phyloP scores from a whole-genome alignment of 257 asterid genomes.

The Solanum corneliomulleri region DNA sequence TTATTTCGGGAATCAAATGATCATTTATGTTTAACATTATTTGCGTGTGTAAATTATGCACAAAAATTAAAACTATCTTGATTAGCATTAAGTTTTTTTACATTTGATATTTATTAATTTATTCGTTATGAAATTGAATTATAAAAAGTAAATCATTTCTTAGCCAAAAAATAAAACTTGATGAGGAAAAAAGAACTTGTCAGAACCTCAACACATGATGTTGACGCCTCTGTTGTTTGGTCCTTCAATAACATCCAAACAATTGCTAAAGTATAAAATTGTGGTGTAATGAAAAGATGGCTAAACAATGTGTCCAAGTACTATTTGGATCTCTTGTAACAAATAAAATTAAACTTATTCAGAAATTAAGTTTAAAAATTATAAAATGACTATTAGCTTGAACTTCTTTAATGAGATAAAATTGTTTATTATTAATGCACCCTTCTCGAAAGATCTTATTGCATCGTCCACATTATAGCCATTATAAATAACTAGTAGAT shows the following conservation, averaged over 20 bases:
- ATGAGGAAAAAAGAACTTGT: not conserved
- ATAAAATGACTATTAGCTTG: not conserved
- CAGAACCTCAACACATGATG: too few relatives aligned
- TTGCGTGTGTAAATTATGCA: not conserved
- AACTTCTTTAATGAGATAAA: not conserved
- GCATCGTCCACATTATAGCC: not conserved
- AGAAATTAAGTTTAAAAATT: too few relatives aligned
- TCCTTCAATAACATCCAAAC: not conserved
- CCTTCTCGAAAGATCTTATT: not conserved
- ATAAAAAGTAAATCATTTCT: not conserved
- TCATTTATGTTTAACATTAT: not conserved
- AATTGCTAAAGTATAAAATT: not conserved
- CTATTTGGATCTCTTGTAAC: not conserved
- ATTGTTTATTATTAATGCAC: not conserved
- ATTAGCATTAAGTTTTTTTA: too few relatives aligned
- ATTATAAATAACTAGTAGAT: too few relatives aligned
- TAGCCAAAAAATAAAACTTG: not conserved
- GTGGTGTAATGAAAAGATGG: not conserved
- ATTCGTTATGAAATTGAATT: too few relatives aligned
- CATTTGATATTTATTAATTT: too few relatives aligned
- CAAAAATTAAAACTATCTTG: not conserved
- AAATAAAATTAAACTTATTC: not conserved
- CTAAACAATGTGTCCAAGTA: not conserved
- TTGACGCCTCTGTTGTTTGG: not conserved
- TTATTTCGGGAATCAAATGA: not conserved